Evolutionary conservation across 768 basidiomycete genomes (phyloP).

Genomic region (Royoungia palumana): DNA sequence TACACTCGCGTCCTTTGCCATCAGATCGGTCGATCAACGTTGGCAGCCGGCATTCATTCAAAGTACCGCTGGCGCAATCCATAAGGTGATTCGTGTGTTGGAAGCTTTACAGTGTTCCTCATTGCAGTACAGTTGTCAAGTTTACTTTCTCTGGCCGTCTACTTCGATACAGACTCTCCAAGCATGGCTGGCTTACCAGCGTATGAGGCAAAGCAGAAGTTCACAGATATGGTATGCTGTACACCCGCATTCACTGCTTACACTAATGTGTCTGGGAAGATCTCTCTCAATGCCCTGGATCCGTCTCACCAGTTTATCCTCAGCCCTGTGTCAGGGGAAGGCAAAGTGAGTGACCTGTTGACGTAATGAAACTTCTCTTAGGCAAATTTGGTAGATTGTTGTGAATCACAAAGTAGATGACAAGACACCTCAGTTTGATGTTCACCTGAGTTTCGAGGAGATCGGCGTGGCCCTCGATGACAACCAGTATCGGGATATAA

Average conservation of each 20-base stretch:
- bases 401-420: slow-evolving; percentile 78
- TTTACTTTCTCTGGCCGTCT: slow-evolving; percentile 81
- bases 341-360: slow-evolving; percentile 53
- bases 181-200: slow-evolving; percentile 70
- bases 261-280: slow-evolving; percentile 33
- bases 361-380: neutral
- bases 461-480: slow-evolving; percentile 90
- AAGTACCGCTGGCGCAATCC: slow-evolving; percentile 79
- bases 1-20: slow-evolving; percentile 84
- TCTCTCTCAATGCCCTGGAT: slow-evolving; percentile 44
- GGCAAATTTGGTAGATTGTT: slow-evolving; percentile 49
- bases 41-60: slow-evolving; percentile 94
- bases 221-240: slow-evolving; percentile 62
- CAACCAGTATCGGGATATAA: slow-evolving; percentile 90
- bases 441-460: slow-evolving; percentile 86
- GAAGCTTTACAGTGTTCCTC: neutral
- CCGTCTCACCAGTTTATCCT: slow-evolving; percentile 84
- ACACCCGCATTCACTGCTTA: neutral
- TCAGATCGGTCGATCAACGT: slow-evolving; percentile 80
- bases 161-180: slow-evolving; percentile 90
- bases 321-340: slow-evolving; percentile 94
- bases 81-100: slow-evolving; percentile 58
- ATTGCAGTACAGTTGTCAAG: slow-evolving; percentile 62
- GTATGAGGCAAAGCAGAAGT: slow-evolving; percentile 65
- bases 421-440: slow-evolving; percentile 80